Evolutionary conservation across 176 grass and related monocot species (phyloP).

Genomic region (Rhynchospora tenuis): DNA sequence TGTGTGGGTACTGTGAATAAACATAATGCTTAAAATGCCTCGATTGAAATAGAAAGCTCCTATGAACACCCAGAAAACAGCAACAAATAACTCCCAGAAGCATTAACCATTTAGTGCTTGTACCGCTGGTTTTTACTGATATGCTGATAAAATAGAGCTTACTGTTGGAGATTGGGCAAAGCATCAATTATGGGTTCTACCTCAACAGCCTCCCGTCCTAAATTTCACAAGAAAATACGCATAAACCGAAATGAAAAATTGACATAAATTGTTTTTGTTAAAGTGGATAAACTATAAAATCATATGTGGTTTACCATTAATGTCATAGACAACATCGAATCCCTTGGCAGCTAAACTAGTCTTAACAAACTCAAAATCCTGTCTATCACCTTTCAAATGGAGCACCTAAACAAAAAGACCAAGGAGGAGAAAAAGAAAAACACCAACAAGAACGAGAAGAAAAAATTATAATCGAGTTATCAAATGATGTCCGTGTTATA

Average conservation of each 20-base stretch:
- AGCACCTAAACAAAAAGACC: constrained; percentile 40
- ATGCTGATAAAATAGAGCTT: constrained; percentile 25
- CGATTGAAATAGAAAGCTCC: neutral
- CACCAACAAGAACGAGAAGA: neutral
- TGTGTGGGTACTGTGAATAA: neutral
- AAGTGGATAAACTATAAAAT: neutral
- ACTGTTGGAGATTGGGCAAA: constrained; percentile 90
- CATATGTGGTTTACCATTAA: constrained; percentile 52
- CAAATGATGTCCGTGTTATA: neutral
- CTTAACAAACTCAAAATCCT: constrained; percentile 93
- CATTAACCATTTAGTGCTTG: neutral
- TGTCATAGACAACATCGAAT: constrained; percentile 86
- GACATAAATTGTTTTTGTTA: neutral
- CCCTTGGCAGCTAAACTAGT: constrained; percentile 67
- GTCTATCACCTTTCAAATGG: constrained; percentile 91
- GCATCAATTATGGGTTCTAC: constrained; percentile 80
- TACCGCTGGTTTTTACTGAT: neutral
- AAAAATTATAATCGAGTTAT: neutral
- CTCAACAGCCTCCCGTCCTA: constrained; percentile 71
- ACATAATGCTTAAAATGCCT: neutral
- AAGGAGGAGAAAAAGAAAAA: neutral
- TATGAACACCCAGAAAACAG: neutral
- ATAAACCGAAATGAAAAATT: neutral
- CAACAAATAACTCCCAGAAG: neutral
- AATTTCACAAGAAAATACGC: constrained; percentile 3